These are phyloP conservation scores for Canna indica DNA, from an alignment of 176 grass and related monocot genomes.

Conservation along the genomic window DNA sequence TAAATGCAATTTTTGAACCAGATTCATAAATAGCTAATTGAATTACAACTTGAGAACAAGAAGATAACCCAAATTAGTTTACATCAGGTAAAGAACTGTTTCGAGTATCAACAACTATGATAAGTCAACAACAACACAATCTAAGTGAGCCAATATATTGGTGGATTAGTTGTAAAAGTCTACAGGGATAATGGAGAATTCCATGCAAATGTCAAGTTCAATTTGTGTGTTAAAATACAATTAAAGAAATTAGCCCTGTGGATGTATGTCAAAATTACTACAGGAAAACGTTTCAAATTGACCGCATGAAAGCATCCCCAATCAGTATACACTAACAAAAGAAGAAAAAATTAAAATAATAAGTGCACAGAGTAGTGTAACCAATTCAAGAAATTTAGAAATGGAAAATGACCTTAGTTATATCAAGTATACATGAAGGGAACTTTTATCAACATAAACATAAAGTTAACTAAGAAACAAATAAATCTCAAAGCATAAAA, in stretches of 20 bases:
- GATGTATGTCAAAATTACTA: background rate
- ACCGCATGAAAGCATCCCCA: background rate
- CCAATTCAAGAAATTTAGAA: background rate
- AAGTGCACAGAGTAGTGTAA: background rate
- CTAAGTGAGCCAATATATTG: background rate
- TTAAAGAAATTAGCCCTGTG: background rate
- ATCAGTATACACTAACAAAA: background rate
- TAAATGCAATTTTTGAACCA: background rate
- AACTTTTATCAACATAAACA: constrained; percentile 3
- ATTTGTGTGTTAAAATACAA: background rate
- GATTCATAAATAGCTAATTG: background rate
- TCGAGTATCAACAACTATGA: background rate
- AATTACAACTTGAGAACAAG: background rate
- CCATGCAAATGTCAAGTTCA: background rate
- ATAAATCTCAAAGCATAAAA: constrained; percentile 9
- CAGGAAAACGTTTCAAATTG: background rate
- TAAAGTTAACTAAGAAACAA: background rate
- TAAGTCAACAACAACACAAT: background rate
- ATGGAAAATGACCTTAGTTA: background rate
- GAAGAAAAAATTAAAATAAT: background rate
- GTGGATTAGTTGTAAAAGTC: background rate
- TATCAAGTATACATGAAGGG: background rate
- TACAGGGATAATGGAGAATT: background rate
- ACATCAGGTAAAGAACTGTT: background rate
- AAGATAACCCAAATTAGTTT: background rate